Conservation (phyloP, 768 basidiomycete species). For the Xerocomellus dryophilus region DNA sequence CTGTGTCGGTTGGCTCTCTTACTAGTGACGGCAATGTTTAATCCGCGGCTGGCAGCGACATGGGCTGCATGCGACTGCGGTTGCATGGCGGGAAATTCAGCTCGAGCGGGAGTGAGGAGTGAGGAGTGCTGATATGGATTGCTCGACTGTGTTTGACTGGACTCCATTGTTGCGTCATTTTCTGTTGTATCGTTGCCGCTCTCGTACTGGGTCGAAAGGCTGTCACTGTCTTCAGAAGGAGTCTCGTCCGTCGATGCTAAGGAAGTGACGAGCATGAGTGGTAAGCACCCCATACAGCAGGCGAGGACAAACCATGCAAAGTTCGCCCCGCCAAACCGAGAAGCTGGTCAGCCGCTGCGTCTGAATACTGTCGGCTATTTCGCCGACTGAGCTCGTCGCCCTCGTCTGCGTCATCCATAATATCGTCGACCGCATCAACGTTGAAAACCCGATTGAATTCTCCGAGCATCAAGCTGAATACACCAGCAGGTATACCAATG, state of each 20-base stretch:
- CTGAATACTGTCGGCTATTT: slow-evolving; percentile 82
- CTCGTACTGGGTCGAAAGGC: slow-evolving; percentile 63
- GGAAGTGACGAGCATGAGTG: slow-evolving; percentile 8
- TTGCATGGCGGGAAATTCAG: slow-evolving; percentile 33
- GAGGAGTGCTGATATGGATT: slow-evolving; percentile 30
- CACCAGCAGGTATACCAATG: slow-evolving; percentile 94
- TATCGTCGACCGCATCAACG: slow-evolving; percentile 47
- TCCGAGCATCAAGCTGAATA: slow-evolving; percentile 91
- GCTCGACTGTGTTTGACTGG: slow-evolving; percentile 40
- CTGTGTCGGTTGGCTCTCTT: slow-evolving; percentile 64
- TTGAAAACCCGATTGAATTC: slow-evolving; percentile 95
- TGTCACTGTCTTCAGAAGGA: slow-evolving; percentile 68
- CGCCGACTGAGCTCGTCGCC: slow-evolving; percentile 53
- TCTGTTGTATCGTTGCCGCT: slow-evolving; percentile 74
- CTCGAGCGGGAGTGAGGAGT: slow-evolving; percentile 14
- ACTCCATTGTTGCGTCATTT: slow-evolving; percentile 49
- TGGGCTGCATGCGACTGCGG: slow-evolving; percentile 51
- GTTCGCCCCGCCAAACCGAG: slow-evolving; percentile 74
- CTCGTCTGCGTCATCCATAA: slow-evolving; percentile 22
- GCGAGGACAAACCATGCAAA: slow-evolving; percentile 52
- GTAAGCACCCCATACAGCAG: not conserved
- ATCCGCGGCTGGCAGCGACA: slow-evolving; percentile 65
- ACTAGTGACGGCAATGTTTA: slow-evolving; percentile 58
- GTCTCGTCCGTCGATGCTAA: slow-evolving; percentile 54
- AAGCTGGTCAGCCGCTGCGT: slow-evolving; percentile 77